Conservation (phyloP, 108 stramenopile genomes). For the Seminavis robusta region DNA sequence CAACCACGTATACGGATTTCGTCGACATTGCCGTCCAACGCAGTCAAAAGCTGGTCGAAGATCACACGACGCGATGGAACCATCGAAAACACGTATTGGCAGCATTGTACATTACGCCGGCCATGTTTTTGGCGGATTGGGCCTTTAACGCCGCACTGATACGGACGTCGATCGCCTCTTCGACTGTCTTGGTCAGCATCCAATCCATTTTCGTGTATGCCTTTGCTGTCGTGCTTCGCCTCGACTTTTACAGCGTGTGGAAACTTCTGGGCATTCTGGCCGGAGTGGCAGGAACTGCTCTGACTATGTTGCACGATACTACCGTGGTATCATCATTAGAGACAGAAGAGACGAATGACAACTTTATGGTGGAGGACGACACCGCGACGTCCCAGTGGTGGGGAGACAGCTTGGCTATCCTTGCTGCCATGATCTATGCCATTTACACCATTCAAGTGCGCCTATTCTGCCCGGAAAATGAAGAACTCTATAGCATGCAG, state of each 20-base stretch:
- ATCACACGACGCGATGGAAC: constrained; percentile 14
- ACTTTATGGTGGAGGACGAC: neutral
- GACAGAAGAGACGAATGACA: constrained; percentile 13
- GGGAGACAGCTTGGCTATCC: constrained; percentile 21
- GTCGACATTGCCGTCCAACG: constrained; percentile 1
- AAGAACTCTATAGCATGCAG: constrained; percentile 23
- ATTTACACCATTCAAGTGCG: constrained; percentile 28
- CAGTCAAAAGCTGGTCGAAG: neutral
- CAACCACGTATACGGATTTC: neutral
- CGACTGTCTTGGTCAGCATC: constrained; percentile 18
- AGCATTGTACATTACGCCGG: constrained; percentile 21
- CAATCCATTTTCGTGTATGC: constrained; percentile 20
- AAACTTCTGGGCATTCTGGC: constrained; percentile 18
- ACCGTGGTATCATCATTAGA: too few species aligned
- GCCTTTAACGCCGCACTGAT: constrained; percentile 22
- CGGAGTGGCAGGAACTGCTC: constrained; percentile 10
- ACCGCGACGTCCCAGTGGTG: neutral
- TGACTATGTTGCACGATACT: constrained; percentile 24
- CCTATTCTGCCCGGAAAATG: constrained; percentile 24
- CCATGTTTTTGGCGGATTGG: constrained; percentile 27
- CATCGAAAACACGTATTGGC: constrained; percentile 24
- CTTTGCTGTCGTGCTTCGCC: constrained; percentile 14
- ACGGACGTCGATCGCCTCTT: constrained; percentile 20
- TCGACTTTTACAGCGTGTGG: constrained; percentile 11
- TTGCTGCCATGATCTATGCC: constrained; percentile 22